Base-by-base conservation (phyloP, 257 asterid species). In the Marsdenia floribunda region DNA sequence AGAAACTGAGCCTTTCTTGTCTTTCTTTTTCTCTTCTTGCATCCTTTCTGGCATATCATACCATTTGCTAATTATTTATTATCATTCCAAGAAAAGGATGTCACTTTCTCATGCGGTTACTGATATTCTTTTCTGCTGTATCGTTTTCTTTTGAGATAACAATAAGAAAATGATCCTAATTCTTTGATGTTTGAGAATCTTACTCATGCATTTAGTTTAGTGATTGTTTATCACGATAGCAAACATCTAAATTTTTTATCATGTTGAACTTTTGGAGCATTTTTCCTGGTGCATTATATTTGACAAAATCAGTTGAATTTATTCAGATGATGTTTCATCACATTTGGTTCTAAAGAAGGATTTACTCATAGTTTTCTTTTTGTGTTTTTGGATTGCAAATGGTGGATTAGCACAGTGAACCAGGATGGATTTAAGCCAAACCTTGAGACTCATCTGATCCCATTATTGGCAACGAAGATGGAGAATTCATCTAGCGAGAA, bases 341-440 rank as follows among this genome's bases (percentile, higher is more conserved):
- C 10, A 8, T 44, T 47, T 14, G 44, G n/a, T 33, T 47, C 58
- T 19, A 38, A n/a, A 11, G 15, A 29, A 78, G 42, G 22, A 49
- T 74, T 64, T 42, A 4, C 71, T 74, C 68, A 69, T 69, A 14
- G 46, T 58, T 47, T 63, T 33, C 18, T 46, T 66, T n/a, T 47
- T 40, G 15, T 72, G 73, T 72, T 61, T 78, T 75, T 77, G 81
- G 83, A 78, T 81, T 81, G 73, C 71, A 78, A 79, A 73, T 77
- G 82, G 78, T 79, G 76, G 75, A 72, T 70, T 81, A 94, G 99
- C 88, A 89, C 91, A 71, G 97, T 92, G 84, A 94, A 92, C 83
- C 85, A 90, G 68, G 99, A 94, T 81, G 99, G 99, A 61, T 94
- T 94, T 86, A 92, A 90, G 89, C 99, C 97, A 68, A 94, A 94